Evolutionary conservation across 108 stramenopile species (phyloP).

Genomic region (Discostella stelligeroides): DNA sequence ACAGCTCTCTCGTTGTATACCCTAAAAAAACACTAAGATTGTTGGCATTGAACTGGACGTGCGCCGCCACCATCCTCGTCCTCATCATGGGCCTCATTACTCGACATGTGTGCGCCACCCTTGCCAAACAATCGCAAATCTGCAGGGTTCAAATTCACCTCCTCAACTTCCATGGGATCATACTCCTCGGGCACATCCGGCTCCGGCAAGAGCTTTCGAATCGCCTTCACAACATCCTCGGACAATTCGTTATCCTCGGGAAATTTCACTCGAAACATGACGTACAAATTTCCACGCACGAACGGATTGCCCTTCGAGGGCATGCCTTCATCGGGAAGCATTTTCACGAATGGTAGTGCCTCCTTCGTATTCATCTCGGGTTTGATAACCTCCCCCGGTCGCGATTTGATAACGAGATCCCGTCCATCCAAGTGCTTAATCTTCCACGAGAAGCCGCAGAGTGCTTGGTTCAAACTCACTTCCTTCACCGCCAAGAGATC

Average conservation of each 20-base stretch:
- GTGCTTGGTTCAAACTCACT: slow-evolving; percentile 90
- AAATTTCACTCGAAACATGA: slow-evolving; percentile 92
- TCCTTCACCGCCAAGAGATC: slow-evolving; percentile 90
- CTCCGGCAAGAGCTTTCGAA: slow-evolving; percentile 73
- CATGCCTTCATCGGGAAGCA: slow-evolving; percentile 95
- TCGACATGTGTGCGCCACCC: slow-evolving; percentile 64
- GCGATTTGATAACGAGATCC: slow-evolving; percentile 57
- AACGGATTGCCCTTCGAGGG: slow-evolving; percentile 93
- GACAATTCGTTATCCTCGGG: slow-evolving; percentile 64
- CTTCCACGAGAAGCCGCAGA: slow-evolving; percentile 85
- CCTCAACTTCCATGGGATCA: slow-evolving; percentile 90
- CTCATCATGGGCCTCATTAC: slow-evolving; percentile 70
- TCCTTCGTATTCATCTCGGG: slow-evolving; percentile 75
- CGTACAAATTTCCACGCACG: slow-evolving; percentile 89
- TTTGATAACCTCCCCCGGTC: slow-evolving; percentile 81
- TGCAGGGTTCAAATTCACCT: slow-evolving; percentile 79
- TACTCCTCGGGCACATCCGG: slow-evolving; percentile 73
- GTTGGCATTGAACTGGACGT: slow-evolving; percentile 87
- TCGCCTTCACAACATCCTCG: slow-evolving; percentile 54
- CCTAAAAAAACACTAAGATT: slow-evolving; percentile 60
- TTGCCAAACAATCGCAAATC: slow-evolving; percentile 92
- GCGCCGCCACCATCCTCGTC: slow-evolving; percentile 80
- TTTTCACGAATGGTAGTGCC: slow-evolving; percentile 85
- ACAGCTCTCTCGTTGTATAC: not conserved
- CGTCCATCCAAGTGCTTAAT: slow-evolving; percentile 81